phyloP scores from a whole-genome alignment of 306 rosid genomes.

The Casuarina glauca region DNA sequence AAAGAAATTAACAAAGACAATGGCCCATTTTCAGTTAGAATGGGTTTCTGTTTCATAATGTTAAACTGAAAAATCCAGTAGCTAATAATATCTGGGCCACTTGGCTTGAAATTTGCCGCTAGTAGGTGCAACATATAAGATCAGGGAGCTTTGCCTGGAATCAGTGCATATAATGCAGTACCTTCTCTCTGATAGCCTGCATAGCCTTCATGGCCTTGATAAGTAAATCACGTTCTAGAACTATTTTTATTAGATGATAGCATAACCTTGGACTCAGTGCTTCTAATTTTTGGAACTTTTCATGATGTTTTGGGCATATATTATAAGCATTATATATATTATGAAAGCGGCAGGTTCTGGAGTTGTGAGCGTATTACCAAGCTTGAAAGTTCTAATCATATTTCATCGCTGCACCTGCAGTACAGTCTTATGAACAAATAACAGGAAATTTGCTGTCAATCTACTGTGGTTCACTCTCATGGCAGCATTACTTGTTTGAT shows the following conservation, averaged over 20 bases:
- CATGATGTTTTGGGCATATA: neutral
- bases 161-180: neutral
- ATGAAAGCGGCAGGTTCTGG: no score
- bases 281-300: neutral
- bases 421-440: no score
- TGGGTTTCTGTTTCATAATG: no score
- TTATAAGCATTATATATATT: no score
- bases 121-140: neutral
- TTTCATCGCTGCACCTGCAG: neutral
- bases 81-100: no score
- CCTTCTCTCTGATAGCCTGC: neutral
- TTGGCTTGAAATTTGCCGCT: neutral
- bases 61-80: no score
- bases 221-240: no score
- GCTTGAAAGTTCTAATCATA: neutral
- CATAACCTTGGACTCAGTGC: no score
- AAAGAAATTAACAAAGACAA: neutral
- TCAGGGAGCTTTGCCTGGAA: neutral
- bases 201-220: neutral
- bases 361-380: no score
- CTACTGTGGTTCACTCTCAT: neutral
- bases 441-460: neutral
- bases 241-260: no score
- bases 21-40: no score
- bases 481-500: neutral